Conservation (phyloP, 169 alveolate species). For the Amoebophrya sp. region DNA sequence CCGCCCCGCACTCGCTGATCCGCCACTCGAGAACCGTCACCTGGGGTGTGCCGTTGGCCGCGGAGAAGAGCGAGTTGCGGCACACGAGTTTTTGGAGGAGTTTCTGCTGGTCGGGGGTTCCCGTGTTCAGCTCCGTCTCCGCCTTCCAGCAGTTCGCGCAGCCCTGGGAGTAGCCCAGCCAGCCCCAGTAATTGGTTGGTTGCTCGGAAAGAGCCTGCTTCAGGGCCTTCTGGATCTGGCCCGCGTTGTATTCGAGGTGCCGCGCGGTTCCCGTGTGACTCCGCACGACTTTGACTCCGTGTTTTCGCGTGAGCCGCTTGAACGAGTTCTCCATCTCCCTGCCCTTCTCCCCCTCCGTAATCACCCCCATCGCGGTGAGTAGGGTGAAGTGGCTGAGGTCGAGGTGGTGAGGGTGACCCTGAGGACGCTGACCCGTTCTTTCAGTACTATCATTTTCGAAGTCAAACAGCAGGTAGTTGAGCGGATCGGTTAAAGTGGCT, state of each 20-base stretch:
- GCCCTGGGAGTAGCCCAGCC: conserved; percentile 14
- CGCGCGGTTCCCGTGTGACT: conserved; percentile 10
- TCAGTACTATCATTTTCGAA: too few species aligned
- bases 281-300: background rate
- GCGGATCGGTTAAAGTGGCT: background rate
- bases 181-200: conserved; percentile 5
- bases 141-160: conserved; percentile 9
- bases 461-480: background rate
- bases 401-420: too few species aligned
- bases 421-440: too few species aligned
- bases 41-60: background rate
- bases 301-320: background rate
- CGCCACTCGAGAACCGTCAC: background rate
- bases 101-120: background rate
- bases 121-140: conserved; percentile 5
- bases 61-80: background rate
- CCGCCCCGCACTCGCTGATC: background rate
- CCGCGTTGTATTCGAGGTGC: conserved; percentile 8
- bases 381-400: background rate
- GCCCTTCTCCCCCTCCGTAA: conserved; percentile 12
- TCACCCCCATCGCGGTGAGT: conserved; percentile 14
- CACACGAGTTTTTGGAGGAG: background rate
- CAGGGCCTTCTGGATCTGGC: background rate
- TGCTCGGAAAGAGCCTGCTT: too few species aligned
- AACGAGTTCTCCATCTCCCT: background rate